A percentile compares a stretch with the other conserved stretches of the same genome.
Evolutionary conservation across 2,329 filamentous ascomycete genomes (phyloP).

Genomic region (Aspergillus ruber): DNA sequence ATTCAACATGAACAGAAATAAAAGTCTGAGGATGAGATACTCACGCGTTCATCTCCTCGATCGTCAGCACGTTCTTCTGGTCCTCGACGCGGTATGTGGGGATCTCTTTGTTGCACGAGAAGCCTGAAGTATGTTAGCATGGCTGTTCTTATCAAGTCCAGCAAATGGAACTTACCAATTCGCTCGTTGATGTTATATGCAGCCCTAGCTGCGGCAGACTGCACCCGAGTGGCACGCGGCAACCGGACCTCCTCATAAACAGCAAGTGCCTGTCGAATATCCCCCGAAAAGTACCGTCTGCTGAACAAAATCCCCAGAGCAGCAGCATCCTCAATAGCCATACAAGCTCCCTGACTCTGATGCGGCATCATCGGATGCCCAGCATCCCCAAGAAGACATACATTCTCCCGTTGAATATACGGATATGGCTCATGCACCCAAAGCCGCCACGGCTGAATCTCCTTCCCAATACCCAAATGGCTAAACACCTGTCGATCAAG

Average conservation of each 20-base stretch:
- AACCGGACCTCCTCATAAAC: slow-evolving; percentile 50
- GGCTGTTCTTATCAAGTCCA: background rate
- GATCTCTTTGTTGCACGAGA: slow-evolving; percentile 54
- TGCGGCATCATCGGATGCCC: slow-evolving; percentile 65
- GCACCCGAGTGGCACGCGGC: slow-evolving; percentile 51
- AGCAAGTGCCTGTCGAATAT: slow-evolving; percentile 43
- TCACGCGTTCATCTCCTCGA: slow-evolving; percentile 63
- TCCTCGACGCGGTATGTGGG: slow-evolving; percentile 57
- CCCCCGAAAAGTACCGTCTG: slow-evolving; percentile 41
- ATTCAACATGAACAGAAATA: no score
- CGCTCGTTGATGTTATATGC: slow-evolving; percentile 58
- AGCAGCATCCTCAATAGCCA: slow-evolving; percentile 62
- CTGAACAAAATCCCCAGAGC: slow-evolving; percentile 58
- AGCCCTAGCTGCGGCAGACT: slow-evolving; percentile 52
- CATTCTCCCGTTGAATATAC: slow-evolving; percentile 46
- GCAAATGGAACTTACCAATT: slow-evolving; percentile 41
- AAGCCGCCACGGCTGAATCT: slow-evolving; percentile 61
- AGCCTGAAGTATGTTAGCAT: slow-evolving; percentile 39
- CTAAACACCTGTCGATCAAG: slow-evolving; percentile 53
- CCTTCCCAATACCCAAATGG: slow-evolving; percentile 55
- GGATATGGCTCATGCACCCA: slow-evolving; percentile 60
- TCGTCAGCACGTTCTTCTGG: slow-evolving; percentile 56
- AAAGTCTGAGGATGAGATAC: no score
- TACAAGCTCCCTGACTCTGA: slow-evolving; percentile 63
- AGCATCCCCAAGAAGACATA: slow-evolving; percentile 60